phyloP scores from a whole-genome alignment of 495 filamentous ascomycete species.

The Penicillium alfredii region DNA sequence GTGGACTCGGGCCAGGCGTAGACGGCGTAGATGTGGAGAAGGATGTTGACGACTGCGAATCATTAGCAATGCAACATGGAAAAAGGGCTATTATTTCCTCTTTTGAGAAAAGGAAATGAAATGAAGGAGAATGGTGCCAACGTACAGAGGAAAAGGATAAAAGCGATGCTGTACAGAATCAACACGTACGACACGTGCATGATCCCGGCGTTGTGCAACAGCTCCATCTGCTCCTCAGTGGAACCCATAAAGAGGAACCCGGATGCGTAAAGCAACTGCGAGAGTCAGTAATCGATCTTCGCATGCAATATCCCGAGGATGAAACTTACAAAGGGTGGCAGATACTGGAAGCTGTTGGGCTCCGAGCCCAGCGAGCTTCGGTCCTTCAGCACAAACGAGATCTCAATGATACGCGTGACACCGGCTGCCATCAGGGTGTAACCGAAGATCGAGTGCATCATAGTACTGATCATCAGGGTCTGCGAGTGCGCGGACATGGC shows the following conservation, averaged over 20 bases:
- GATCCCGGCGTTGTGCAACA: conserved; percentile 65
- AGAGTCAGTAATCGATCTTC: conserved; percentile 13
- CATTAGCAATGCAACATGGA: no score
- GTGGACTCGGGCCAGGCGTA: conserved; percentile 49
- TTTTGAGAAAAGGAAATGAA: conserved; percentile 1
- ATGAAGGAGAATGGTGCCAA: conserved; percentile 3
- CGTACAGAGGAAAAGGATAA: conserved; percentile 82
- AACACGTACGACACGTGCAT: conserved; percentile 88
- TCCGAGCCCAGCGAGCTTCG: conserved; percentile 53
- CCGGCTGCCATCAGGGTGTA: conserved; percentile 94
- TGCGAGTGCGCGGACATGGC: conserved; percentile 90
- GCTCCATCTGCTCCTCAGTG: conserved; percentile 88
- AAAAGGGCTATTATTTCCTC: no score
- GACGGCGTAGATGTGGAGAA: conserved; percentile 75
- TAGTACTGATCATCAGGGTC: conserved; percentile 70
- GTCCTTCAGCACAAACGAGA: conserved; percentile 80
- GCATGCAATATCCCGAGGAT: background rate
- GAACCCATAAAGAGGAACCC: conserved; percentile 97
- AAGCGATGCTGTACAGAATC: conserved; percentile 83
- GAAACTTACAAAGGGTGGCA: conserved; percentile 80
- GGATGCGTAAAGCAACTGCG: conserved; percentile 82
- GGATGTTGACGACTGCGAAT: conserved; percentile 62
- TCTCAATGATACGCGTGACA: conserved; percentile 77
- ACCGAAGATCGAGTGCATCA: conserved; percentile 88
- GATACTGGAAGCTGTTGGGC: conserved; percentile 84